Base-by-base conservation (phyloP, 331 rosid species). In the Saraca asoca region DNA sequence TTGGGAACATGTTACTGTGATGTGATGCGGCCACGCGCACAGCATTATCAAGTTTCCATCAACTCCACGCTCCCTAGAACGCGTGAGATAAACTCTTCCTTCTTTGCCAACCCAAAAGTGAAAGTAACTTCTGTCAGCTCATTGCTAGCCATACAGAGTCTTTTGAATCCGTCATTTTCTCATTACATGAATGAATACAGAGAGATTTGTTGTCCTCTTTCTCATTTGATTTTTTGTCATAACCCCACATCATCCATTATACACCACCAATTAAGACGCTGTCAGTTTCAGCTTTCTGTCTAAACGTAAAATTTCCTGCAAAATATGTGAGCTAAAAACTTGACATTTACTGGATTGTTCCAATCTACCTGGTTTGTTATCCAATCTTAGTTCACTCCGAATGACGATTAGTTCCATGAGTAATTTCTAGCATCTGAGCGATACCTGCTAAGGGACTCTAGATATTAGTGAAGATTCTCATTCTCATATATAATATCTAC, bases 391-490 rank as follows among this genome's bases (percentile, higher is more conserved):
- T 38, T 39, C 73, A 50, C 55, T 71, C 38, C 60, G 44, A 75
- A 42, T 46, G 50, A 62, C 83, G 80, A 49, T 74, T 71, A 78
- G 16, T 80, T 71, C 58, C 29, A 62, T 42, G 48, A 58, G 53
- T 60, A 62, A 55, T 73, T 64, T 78, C 16, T 73, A 55, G 79
- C 62, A 48, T 44, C 51, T 38, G 69, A 73, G 69, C 80, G 71
- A 62, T 80, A 54, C 46, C 18, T 57, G 56, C 78, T 15, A 68
- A 39, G 66, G 31, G 34, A 37, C 12, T 83, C 58, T 60, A 10
- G 76, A 29, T 33, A 59, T 66, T 24, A 5, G 75, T 68, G 75
- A 78, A 72, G 55, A 66, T 72, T 67, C 62, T 38, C 8, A 1
- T 63, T 56, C 31, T 20, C 9, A 37, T 13, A 4, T 17, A 8